phyloP scores from a whole-genome alignment of 352 stramenopile species.

The Peronospora farinosa region DNA sequence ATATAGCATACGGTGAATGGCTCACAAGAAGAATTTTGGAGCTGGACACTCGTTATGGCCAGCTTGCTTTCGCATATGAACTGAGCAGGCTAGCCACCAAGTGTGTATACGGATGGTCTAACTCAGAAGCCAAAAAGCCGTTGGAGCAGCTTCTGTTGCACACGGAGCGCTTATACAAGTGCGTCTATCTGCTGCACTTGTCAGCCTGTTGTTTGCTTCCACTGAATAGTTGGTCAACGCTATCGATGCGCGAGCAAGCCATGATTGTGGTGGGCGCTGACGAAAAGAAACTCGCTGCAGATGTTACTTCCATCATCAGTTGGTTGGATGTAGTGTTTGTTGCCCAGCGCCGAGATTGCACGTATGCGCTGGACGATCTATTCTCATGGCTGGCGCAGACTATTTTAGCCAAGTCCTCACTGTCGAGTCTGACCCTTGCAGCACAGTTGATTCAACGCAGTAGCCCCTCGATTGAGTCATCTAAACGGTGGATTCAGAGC shows the following conservation, averaged over 20 bases:
- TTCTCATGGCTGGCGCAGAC: conserved; percentile 44
- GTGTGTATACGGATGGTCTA: conserved; percentile 28
- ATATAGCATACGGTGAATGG: conserved; percentile 39
- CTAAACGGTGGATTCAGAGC: conserved; percentile 57
- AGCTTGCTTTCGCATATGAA: conserved; percentile 43
- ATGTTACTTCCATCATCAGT: conserved; percentile 26
- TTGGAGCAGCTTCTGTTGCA: conserved; percentile 45
- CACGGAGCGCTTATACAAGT: conserved; percentile 57
- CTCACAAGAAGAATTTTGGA: conserved; percentile 48
- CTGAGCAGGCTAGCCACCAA: conserved; percentile 33
- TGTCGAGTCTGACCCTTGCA: conserved; percentile 37
- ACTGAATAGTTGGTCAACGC: conserved; percentile 46
- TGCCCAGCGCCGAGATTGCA: conserved; percentile 27
- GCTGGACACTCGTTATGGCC: conserved; percentile 52
- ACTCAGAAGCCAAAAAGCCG: conserved; percentile 24
- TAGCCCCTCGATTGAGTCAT: conserved; percentile 41
- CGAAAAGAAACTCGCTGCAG: conserved; percentile 5
- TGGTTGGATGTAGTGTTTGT: conserved; percentile 49
- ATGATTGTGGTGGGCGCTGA: conserved; percentile 35
- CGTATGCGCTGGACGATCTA: conserved; percentile 44
- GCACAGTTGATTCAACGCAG: conserved; percentile 56
- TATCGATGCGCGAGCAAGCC: conserved; percentile 60
- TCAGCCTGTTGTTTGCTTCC: conserved; percentile 34
- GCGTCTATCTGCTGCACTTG: conserved; percentile 42
- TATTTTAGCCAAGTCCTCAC: conserved; percentile 24